phyloP scores from a whole-genome alignment of 352 stramenopile species.

The Phytophthora hybrid region DNA sequence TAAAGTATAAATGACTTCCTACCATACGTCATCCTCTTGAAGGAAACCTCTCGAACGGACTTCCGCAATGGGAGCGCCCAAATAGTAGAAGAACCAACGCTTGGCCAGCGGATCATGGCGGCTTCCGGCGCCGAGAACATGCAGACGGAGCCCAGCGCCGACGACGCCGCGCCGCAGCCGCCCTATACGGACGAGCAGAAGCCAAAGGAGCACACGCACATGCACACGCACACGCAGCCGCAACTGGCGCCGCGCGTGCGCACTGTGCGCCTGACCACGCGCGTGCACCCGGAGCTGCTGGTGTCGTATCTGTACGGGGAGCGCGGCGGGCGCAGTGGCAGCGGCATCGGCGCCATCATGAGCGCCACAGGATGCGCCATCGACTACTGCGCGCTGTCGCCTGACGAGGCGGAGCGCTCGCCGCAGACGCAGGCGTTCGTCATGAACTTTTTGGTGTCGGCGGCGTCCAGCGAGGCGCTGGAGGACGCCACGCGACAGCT shows the following conservation, averaged over 20 bases:
- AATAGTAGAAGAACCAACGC: conserved; percentile 19
- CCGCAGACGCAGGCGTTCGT: conserved; percentile 36
- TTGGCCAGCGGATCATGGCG: conserved; percentile 35
- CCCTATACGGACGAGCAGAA: conserved; percentile 4
- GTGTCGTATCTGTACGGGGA: conserved; percentile 71
- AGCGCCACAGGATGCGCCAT: conserved; percentile 58
- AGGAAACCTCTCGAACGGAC: neutral
- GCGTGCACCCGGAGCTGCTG: conserved; percentile 59
- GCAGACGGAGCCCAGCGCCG: conserved; percentile 14
- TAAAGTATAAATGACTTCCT: neutral
- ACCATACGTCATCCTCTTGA: neutral
- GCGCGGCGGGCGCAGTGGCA: conserved; percentile 36
- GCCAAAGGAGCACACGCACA: neutral
- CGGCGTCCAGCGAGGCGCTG: conserved; percentile 49
- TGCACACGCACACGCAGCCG: neutral
- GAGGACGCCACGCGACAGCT: conserved; percentile 57
- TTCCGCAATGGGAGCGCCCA: neutral
- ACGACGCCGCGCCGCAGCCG: conserved; percentile 10
- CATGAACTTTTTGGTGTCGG: conserved; percentile 72
- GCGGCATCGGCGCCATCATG: conserved; percentile 61
- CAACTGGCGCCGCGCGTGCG: conserved; percentile 46
- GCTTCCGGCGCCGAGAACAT: conserved; percentile 19
- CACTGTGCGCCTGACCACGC: conserved; percentile 64
- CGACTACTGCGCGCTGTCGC: conserved; percentile 71
- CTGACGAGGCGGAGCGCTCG: conserved; percentile 48